Conservation (phyloP, 805 yeast species). For the Spathaspora hagerdaliae region DNA sequence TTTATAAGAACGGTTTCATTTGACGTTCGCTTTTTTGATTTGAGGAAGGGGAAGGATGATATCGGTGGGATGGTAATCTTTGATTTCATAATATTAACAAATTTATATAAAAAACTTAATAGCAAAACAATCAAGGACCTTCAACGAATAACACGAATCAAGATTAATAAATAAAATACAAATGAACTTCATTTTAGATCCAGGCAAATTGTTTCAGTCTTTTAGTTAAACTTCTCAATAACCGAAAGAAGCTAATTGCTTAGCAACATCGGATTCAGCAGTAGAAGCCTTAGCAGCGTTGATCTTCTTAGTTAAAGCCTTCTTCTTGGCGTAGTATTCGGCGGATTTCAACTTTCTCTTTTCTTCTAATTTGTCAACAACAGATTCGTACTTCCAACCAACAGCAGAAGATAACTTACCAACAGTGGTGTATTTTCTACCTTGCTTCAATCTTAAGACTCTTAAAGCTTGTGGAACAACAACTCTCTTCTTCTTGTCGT, state of each 20-base stretch:
- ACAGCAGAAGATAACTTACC: constrained; percentile 95
- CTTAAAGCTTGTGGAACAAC: constrained; percentile 99
- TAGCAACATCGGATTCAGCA: constrained; percentile 86
- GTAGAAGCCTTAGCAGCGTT: constrained; percentile 80
- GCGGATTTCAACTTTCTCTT: constrained; percentile 99
- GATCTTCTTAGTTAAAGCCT: constrained; percentile 90
- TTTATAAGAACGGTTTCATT: background rate
- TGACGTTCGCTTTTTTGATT: background rate
- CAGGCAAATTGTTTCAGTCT: background rate
- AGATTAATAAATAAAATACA: background rate
- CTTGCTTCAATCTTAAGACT: constrained; percentile 98
- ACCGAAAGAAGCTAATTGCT: constrained; percentile 95
- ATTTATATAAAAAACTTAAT: background rate
- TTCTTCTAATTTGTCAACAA: constrained; percentile 96
- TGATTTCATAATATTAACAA: background rate
- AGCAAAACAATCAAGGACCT: background rate
- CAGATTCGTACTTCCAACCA: constrained; percentile 99
- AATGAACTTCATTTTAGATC: background rate
- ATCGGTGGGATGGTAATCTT: background rate
- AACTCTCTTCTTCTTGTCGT: constrained; percentile 99
- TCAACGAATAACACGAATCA: background rate
- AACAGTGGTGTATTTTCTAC: constrained; percentile 99
- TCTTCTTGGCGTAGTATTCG: constrained; percentile 98
- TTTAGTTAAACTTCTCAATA: constrained; percentile 53
- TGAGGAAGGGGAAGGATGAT: background rate